Conservation (phyloP, 2,329 filamentous ascomycete genomes). For the Neofusicoccum cordaticola region DNA sequence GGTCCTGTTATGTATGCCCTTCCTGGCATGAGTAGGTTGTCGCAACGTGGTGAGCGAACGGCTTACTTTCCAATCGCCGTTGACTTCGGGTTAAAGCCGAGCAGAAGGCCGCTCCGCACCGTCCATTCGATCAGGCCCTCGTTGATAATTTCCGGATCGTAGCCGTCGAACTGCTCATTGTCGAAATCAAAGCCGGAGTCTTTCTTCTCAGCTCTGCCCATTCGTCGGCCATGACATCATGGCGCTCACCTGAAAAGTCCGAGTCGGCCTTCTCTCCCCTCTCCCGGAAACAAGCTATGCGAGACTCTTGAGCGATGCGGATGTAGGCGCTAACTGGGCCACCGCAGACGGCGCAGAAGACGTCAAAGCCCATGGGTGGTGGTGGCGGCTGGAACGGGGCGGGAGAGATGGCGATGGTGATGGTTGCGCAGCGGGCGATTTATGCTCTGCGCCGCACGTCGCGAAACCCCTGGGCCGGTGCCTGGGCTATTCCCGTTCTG, state of each 20-base stretch:
- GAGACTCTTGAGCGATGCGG: not conserved
- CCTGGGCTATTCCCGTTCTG: not conserved
- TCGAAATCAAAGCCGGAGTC: not conserved
- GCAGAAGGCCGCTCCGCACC: conserved; percentile 13
- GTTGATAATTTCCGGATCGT: conserved; percentile 20
- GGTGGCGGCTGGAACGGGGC: not conserved
- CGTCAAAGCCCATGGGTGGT: not conserved
- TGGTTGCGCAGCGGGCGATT: not conserved
- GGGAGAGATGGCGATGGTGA: not conserved
- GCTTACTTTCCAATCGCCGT: conserved; percentile 9
- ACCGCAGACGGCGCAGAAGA: not conserved
- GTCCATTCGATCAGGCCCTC: conserved; percentile 22
- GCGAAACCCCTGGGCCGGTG: not conserved
- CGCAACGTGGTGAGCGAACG: not conserved
- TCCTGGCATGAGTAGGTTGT: not conserved
- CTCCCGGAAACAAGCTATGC: not conserved
- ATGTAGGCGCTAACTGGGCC: not conserved
- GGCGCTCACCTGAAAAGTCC: no score
- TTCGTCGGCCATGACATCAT: not conserved
- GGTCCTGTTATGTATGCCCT: conserved; percentile 23
- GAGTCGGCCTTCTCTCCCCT: not conserved
- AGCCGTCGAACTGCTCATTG: conserved; percentile 17
- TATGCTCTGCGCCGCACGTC: not conserved
- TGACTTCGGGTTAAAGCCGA: conserved; percentile 22
- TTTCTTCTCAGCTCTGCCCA: not conserved